Conservation (phyloP, 768 basidiomycete genomes). For the Hygrocybe punicea region DNA sequence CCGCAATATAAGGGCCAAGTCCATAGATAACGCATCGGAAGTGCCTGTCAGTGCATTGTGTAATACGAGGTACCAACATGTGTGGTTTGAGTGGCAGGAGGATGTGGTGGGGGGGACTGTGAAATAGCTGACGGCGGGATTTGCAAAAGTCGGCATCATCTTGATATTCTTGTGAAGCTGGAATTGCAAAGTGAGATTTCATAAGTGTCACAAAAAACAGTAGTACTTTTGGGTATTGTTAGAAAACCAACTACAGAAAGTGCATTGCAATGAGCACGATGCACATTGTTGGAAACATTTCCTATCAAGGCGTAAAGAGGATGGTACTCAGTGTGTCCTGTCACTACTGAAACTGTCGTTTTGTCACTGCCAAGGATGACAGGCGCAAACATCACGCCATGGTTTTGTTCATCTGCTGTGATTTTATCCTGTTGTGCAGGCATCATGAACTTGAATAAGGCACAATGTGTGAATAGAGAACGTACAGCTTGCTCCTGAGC, state of each 20-base stretch:
- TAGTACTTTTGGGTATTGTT: constrained; percentile 26
- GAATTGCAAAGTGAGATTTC: not conserved
- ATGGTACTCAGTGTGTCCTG: constrained; percentile 36
- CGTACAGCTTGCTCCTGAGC: not conserved
- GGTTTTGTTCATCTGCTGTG: constrained; percentile 16
- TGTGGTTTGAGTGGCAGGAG: constrained; percentile 17
- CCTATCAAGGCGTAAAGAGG: constrained; percentile 35
- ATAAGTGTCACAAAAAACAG: not conserved
- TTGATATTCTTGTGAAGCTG: constrained; percentile 3
- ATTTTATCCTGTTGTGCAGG: constrained; percentile 24
- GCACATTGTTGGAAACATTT: constrained; percentile 30
- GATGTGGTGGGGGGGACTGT: constrained; percentile 24
- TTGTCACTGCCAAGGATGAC: constrained; percentile 39
- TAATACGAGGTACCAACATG: constrained; percentile 26
- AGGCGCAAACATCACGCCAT: constrained; percentile 30
- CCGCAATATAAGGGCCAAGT: constrained; percentile 37
- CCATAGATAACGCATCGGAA: constrained; percentile 28
- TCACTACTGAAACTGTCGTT: constrained; percentile 38
- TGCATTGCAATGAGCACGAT: constrained; percentile 27
- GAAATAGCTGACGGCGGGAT: constrained; percentile 32
- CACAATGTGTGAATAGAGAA: constrained; percentile 9
- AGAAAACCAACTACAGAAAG: constrained; percentile 28
- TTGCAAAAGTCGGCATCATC: constrained; percentile 19
- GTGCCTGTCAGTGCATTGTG: constrained; percentile 28
- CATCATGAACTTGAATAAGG: not conserved